Conservation (phyloP, 768 basidiomycete species). For the Gymnopilus junonius region DNA sequence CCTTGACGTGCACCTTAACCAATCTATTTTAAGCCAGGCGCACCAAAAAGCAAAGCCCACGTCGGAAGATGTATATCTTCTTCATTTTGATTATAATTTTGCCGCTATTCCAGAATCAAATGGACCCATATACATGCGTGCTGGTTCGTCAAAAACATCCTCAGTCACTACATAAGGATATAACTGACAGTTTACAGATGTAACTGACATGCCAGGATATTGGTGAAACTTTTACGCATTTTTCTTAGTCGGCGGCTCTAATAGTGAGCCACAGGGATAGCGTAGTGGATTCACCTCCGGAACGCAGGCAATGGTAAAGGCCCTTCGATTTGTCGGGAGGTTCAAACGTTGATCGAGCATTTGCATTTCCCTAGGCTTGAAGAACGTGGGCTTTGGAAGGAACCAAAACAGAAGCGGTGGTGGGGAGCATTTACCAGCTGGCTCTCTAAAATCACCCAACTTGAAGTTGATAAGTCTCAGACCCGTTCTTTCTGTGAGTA, state of each 20-base stretch:
- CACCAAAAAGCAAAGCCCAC: slow-evolving; percentile 23
- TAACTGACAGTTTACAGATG: slow-evolving; percentile 15
- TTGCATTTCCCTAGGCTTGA: background rate
- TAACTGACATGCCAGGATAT: slow-evolving; percentile 18
- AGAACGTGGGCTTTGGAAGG: slow-evolving; percentile 13
- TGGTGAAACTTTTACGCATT: slow-evolving; percentile 3
- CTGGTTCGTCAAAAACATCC: background rate
- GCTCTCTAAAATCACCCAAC: slow-evolving; percentile 13
- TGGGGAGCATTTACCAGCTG: slow-evolving; percentile 16
- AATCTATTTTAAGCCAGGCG: slow-evolving; percentile 13
- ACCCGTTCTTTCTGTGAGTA: slow-evolving; percentile 11
- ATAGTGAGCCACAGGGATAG: background rate
- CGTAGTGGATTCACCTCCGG: slow-evolving; percentile 14
- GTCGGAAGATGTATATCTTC: slow-evolving; percentile 19
- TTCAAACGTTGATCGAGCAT: background rate
- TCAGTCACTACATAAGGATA: background rate
- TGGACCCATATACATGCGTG: slow-evolving; percentile 5
- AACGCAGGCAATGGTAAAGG: slow-evolving; percentile 10
- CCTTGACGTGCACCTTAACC: slow-evolving; percentile 22
- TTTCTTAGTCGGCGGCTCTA: background rate
- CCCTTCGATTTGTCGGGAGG: background rate
- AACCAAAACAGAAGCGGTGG: slow-evolving; percentile 14
- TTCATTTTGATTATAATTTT: slow-evolving; percentile 13
- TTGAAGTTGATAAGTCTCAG: slow-evolving; percentile 9
- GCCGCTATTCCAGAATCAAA: slow-evolving; percentile 6